Evolutionary conservation across 2,329 filamentous ascomycete genomes (phyloP), one percentile per base, ranked within the genome.

Genomic region (Ceratocystis diversiconidia): DNA sequence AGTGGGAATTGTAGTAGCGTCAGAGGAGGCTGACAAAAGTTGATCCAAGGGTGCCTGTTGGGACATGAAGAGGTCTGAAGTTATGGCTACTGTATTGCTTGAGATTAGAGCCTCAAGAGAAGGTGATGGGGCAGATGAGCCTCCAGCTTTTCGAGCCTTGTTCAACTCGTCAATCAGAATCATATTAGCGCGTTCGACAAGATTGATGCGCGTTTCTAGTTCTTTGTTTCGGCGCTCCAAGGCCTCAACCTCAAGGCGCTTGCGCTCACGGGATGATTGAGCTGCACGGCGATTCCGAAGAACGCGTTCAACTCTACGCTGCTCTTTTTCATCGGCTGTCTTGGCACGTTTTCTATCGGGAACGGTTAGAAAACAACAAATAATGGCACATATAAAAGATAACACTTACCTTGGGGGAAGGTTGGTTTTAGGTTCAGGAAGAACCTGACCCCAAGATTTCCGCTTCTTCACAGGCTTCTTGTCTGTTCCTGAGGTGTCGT

Each of bases 251-350:
- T 97, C 85, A 15, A 82, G 81, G 66, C 92, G 85, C 81, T 96
- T 96, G 68, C 92, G 88, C 76, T 99, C 94, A 62, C 94, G 83
- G 3, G 94, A 99, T 67, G 95, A 96, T 80, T 97, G 94, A 50
- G 94, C 94, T 59, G 94, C 94, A 67, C 92, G 89, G 70, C 94
- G 90, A 74, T 99, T 99, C 57, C 94, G 88, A 71, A 97, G 90
- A 70, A 99, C 94, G 69, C 94, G 90, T 79, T 99, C 94, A 65
- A 97, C 95, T 68, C 94, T 89, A 57, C 94, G 88, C 76, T 99
- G 94, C 77, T 97, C 94, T 79, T 99, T 99, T 77, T 99, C 94
- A 73, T 96, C 94, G 72, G 95, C 92, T 2, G 94, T 99, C 83
- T 97, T 99, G 71, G 94, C 94, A 69, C 94, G 90, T 84, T 99